Evolutionary conservation across 2,329 filamentous ascomycete species (phyloP).

Genomic region (Penicillium carneum): DNA sequence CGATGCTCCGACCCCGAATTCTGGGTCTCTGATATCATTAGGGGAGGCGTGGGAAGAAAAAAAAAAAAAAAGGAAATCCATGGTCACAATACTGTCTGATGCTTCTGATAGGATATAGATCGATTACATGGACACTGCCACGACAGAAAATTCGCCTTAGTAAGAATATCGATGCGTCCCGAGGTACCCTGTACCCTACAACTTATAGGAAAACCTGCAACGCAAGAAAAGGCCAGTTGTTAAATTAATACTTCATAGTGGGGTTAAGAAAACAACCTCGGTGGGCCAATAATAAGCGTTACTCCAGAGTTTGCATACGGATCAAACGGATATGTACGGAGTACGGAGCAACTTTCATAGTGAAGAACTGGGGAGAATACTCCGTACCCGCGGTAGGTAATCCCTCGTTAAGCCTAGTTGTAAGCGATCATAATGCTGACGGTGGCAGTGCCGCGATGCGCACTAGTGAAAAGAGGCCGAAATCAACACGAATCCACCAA

Average conservation of each 20-base stretch:
- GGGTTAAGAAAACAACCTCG: conserved; percentile 3
- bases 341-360: not conserved
- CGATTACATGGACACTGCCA: not conserved
- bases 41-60: not conserved
- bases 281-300: conserved; percentile 18
- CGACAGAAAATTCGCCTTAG: not conserved
- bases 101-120: not conserved
- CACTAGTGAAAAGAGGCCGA: not conserved
- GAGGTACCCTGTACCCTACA: not conserved
- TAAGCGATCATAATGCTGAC: conserved; percentile 11
- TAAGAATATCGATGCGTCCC: not conserved
- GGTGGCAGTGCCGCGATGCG: conserved; percentile 6
- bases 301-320: conserved; percentile 17
- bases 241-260: conserved; percentile 5
- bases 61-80: not conserved
- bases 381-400: not conserved
- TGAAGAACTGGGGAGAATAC: conserved; percentile 12
- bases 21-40: conserved; percentile 20
- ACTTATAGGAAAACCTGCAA: too few species aligned
- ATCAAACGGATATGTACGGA: conserved; percentile 5
- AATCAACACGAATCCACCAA: not conserved
- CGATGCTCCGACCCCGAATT: conserved; percentile 33
- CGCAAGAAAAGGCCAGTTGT: conserved; percentile 7
- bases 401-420: not conserved
- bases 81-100: not conserved